Evolutionary conservation across 1,139 yeast genomes (phyloP).

Genomic region (Eremothecium cymbalariae): DNA sequence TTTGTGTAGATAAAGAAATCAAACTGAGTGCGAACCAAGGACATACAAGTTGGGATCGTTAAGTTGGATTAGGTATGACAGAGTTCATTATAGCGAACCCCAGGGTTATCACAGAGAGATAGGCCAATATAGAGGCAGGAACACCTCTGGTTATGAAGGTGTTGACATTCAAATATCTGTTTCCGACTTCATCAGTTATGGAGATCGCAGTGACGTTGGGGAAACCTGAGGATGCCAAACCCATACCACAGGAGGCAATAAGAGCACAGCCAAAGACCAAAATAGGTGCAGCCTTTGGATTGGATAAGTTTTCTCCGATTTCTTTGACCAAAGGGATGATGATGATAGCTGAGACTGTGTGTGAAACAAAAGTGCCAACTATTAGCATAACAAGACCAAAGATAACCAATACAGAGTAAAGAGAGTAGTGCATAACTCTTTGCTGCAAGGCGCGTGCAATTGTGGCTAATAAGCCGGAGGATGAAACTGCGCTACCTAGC

Average conservation of each 20-base stretch:
- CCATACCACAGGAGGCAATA: slow-evolving; percentile 70
- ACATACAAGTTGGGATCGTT: too few relatives aligned
- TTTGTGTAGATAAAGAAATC: too few relatives aligned
- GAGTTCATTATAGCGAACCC: slow-evolving; percentile 61
- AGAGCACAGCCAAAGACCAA: slow-evolving; percentile 61
- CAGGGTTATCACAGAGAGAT: slow-evolving; percentile 47
- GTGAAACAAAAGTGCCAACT: slow-evolving; percentile 69
- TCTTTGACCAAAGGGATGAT: slow-evolving; percentile 63
- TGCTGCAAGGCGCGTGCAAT: slow-evolving; percentile 52
- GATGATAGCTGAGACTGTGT: slow-evolving; percentile 70
- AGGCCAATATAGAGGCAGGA: slow-evolving; percentile 54
- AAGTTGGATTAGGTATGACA: slow-evolving; percentile 24
- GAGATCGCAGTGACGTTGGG: slow-evolving; percentile 77
- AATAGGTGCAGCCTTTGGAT: slow-evolving; percentile 44
- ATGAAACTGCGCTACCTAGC: slow-evolving; percentile 63
- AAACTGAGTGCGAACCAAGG: too few relatives aligned
- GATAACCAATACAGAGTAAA: slow-evolving; percentile 54
- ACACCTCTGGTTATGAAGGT: slow-evolving; percentile 67
- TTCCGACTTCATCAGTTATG: slow-evolving; percentile 64
- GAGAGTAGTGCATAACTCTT: slow-evolving; percentile 47
- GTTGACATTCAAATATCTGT: slow-evolving; percentile 54
- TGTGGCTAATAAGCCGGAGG: slow-evolving; percentile 58
- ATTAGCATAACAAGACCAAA: slow-evolving; percentile 59
- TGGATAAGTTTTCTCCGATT: slow-evolving; percentile 50
- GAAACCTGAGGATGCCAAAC: slow-evolving; percentile 67